Conservation (phyloP, 768 basidiomycete species). For the Naganishia vishniacii region DNA sequence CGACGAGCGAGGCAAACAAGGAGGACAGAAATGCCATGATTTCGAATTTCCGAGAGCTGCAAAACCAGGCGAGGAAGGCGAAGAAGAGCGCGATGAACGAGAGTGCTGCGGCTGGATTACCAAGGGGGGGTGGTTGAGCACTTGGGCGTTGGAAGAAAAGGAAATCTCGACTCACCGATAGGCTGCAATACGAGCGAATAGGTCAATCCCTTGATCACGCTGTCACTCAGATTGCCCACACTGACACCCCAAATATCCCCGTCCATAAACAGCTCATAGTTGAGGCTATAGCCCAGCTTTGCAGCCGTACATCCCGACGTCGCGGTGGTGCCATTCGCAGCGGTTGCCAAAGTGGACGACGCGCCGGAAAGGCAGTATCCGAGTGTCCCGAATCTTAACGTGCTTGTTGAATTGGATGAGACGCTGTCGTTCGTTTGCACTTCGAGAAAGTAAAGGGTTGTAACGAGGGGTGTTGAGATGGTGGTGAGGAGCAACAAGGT, state of each 20-base stretch:
- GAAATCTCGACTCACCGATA: conserved; percentile 4
- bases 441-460: conserved; percentile 59
- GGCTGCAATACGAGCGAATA: conserved; percentile 21
- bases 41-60: conserved; percentile 32
- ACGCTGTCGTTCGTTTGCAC: conserved; percentile 36
- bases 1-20: conserved; percentile 7
- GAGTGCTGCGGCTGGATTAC: conserved; percentile 33
- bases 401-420: background rate
- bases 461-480: conserved; percentile 68
- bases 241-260: conserved; percentile 1
- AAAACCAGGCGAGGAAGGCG: conserved; percentile 40
- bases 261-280: conserved; percentile 2
- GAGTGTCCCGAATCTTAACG: conserved; percentile 7
- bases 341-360: background rate
- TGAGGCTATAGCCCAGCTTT: conserved; percentile 10
- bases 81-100: conserved; percentile 37
- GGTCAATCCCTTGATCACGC: conserved; percentile 19
- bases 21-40: conserved; percentile 30
- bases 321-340: background rate
- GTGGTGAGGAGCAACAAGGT: conserved; percentile 73
- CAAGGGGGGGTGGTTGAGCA: background rate
- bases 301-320: conserved; percentile 19
- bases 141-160: background rate
- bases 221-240: background rate
- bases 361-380: conserved; percentile 17